Percentiles rank a stretch among this genome's conserved stretches.
phyloP scores from a whole-genome alignment of 768 basidiomycete species.

The Glaciozyma antarctica region DNA sequence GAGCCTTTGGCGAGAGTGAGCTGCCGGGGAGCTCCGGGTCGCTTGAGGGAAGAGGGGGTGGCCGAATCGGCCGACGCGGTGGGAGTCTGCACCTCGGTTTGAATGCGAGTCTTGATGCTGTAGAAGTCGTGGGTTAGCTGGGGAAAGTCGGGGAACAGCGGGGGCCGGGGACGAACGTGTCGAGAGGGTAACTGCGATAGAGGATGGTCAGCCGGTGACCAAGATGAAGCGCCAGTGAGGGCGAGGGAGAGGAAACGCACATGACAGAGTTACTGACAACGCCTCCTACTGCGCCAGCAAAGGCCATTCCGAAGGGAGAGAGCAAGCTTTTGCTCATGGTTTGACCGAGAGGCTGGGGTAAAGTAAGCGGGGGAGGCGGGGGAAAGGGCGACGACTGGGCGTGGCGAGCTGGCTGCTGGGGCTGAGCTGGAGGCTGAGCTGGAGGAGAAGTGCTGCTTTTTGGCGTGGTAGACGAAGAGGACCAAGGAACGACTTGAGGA shows the following conservation, averaged over 20 bases:
- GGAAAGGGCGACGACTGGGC: neutral
- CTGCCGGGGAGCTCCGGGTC: conserved; percentile 44
- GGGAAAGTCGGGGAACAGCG: conserved; percentile 8
- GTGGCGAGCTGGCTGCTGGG: neutral
- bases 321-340: conserved; percentile 38
- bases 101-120: conserved; percentile 90
- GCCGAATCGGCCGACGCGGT: conserved; percentile 10
- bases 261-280: conserved; percentile 88
- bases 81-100: conserved; percentile 49
- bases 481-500: neutral
- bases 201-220: neutral
- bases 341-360: neutral
- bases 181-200: conserved; percentile 69
- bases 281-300: conserved; percentile 86
- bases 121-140: neutral
- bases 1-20: conserved; percentile 36
- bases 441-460: neutral
- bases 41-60: conserved; percentile 40
- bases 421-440: neutral
- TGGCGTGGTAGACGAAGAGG: neutral
- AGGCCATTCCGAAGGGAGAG: conserved; percentile 77
- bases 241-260: neutral
- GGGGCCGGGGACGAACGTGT: conserved; percentile 52
- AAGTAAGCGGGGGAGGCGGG: neutral
- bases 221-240: neutral